phyloP scores from a whole-genome alignment of 352 stramenopile species.

The Phytophthora megakarya region DNA sequence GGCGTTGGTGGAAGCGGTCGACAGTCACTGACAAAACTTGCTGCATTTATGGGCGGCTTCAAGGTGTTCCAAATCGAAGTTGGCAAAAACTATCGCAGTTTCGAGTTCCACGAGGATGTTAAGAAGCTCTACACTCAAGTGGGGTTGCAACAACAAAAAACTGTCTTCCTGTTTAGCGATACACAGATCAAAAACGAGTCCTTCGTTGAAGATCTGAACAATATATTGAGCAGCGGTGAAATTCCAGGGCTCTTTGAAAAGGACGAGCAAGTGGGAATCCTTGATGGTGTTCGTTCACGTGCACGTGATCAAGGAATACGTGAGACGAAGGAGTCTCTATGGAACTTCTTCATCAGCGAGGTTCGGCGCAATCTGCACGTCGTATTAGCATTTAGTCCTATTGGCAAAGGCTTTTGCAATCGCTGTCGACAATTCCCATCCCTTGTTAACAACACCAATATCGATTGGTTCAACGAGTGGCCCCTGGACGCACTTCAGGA shows the following conservation, averaged over 20 bases:
- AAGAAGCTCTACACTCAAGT: slow-evolving; percentile 89
- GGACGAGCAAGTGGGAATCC: slow-evolving; percentile 86
- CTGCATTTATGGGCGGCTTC: slow-evolving; percentile 89
- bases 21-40: slow-evolving; percentile 89
- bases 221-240: slow-evolving; percentile 91
- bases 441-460: slow-evolving; percentile 95
- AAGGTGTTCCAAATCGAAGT: slow-evolving; percentile 94
- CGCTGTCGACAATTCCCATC: slow-evolving; percentile 90
- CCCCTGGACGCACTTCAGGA: slow-evolving; percentile 91
- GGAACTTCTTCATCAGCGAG: slow-evolving; percentile 93
- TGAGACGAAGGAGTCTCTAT: slow-evolving; percentile 91
- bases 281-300: slow-evolving; percentile 82
- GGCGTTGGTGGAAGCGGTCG: slow-evolving; percentile 91
- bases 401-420: slow-evolving; percentile 88
- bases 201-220: slow-evolving; percentile 95
- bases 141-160: slow-evolving; percentile 83
- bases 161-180: slow-evolving; percentile 94
- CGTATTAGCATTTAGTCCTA: slow-evolving; percentile 92
- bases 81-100: slow-evolving; percentile 92
- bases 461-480: slow-evolving; percentile 95
- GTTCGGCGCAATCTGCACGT: slow-evolving; percentile 92
- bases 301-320: slow-evolving; percentile 75
- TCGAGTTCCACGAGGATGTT: slow-evolving; percentile 94
- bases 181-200: slow-evolving; percentile 94
- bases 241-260: slow-evolving; percentile 93